These are phyloP conservation scores for Linnemannia zychae DNA, from an alignment of 192 early-diverging fungal species.

Conservation along the genomic window DNA sequence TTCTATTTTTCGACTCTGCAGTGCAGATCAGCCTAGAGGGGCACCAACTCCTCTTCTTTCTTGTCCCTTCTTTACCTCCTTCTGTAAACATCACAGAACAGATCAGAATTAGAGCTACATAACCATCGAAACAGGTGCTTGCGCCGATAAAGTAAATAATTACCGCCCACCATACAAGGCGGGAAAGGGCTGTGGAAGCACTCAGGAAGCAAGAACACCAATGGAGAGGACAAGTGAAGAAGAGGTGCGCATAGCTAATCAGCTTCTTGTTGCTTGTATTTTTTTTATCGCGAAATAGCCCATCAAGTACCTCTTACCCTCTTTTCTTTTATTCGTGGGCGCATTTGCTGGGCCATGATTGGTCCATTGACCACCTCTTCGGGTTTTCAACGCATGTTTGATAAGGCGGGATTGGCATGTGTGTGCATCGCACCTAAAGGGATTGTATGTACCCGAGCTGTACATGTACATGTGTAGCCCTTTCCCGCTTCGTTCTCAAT, in stretches of 20 bases:
- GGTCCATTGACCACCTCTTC: background rate
- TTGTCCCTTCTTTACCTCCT: too few relatives aligned
- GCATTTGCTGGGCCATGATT: background rate
- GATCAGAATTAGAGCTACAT: background rate
- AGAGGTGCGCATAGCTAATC: background rate
- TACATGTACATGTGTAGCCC: too few relatives aligned
- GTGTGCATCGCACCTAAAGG: background rate
- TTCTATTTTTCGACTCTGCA: too few relatives aligned
- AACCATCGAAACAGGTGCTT: background rate
- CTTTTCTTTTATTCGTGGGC: background rate
- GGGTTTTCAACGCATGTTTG: background rate
- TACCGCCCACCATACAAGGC: background rate
- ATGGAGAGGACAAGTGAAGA: background rate
- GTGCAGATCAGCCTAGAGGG: too few relatives aligned
- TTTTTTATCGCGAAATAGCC: background rate
- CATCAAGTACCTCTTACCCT: background rate
- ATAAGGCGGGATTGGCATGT: background rate
- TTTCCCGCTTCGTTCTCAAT: too few relatives aligned
- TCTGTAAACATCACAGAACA: background rate
- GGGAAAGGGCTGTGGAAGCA: background rate
- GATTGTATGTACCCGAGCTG: too few relatives aligned
- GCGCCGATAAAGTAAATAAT: background rate
- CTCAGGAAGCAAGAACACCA: background rate
- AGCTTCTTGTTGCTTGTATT: background rate
- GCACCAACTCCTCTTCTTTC: background rate